Evolutionary conservation across 192 early-diverging fungal species (phyloP).

Genomic region (Thoreauomyces humboldtii): DNA sequence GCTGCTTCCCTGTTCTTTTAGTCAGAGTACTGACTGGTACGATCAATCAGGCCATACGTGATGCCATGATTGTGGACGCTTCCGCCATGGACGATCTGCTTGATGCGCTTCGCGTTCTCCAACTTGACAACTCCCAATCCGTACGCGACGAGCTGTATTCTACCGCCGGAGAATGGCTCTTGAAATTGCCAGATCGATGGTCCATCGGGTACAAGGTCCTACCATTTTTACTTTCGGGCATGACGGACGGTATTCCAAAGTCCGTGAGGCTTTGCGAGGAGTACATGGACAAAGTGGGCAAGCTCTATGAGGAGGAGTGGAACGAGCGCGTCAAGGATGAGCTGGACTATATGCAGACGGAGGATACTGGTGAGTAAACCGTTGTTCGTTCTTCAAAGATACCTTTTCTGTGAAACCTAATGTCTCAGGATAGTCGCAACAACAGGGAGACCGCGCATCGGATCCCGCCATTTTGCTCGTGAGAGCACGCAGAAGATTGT

Average conservation of each 20-base stretch:
- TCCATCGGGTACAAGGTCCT: conserved; percentile 50
- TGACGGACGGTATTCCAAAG: conserved; percentile 46
- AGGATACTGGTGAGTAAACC: background rate
- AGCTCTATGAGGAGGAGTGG: conserved; percentile 56
- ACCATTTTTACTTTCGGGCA: conserved; percentile 44
- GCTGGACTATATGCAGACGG: conserved; percentile 43
- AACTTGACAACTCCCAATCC: conserved; percentile 44
- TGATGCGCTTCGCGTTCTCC: conserved; percentile 37
- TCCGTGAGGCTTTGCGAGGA: conserved; percentile 12
- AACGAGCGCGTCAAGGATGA: conserved; percentile 53
- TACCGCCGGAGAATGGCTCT: conserved; percentile 40
- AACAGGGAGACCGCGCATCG: conserved; percentile 47
- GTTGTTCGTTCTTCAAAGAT: no score
- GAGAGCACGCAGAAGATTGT: conserved; percentile 58
- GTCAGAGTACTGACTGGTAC: no score
- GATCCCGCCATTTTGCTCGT: conserved; percentile 48
- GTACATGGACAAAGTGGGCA: conserved; percentile 42
- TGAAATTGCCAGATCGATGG: conserved; percentile 48
- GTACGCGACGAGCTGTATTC: conserved; percentile 50
- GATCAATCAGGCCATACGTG: conserved; percentile 31
- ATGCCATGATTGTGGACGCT: conserved; percentile 44
- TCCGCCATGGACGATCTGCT: conserved; percentile 40
- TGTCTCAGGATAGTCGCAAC: no score
- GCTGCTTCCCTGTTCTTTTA: no score
- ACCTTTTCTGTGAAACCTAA: no score